phyloP scores from a whole-genome alignment of 2,329 filamentous ascomycete species.

The Penicillium glabrum region DNA sequence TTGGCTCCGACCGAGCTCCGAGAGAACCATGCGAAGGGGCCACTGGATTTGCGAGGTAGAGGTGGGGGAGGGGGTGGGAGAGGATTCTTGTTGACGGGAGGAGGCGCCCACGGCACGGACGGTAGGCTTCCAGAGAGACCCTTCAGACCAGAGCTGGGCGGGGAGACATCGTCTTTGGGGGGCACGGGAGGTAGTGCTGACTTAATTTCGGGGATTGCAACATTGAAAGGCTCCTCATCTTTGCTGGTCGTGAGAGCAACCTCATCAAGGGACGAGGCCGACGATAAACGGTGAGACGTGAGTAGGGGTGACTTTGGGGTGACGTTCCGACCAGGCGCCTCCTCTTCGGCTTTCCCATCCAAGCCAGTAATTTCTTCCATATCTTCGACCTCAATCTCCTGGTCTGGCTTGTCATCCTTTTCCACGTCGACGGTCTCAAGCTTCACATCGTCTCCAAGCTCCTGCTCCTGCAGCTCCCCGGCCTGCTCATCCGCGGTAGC shows the following conservation, averaged over 20 bases:
- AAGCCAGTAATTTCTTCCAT: slow-evolving; percentile 1
- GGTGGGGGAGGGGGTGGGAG: slow-evolving; percentile 41
- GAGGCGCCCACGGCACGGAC: slow-evolving; percentile 69
- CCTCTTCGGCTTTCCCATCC: slow-evolving; percentile 19
- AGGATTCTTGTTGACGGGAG: slow-evolving; percentile 44
- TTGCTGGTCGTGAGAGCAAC: slow-evolving; percentile 65
- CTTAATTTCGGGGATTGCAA: slow-evolving; percentile 25
- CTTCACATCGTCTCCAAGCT: slow-evolving; percentile 22
- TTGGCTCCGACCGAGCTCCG: slow-evolving; percentile 60
- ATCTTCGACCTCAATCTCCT: slow-evolving; percentile 5
- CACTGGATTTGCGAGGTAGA: slow-evolving; percentile 70
- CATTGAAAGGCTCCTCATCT: slow-evolving; percentile 43
- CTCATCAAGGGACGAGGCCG: slow-evolving; percentile 58
- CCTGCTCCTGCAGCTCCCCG: slow-evolving; percentile 23
- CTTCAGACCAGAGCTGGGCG: slow-evolving; percentile 36
- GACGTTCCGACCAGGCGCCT: slow-evolving; percentile 36
- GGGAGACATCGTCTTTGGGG: slow-evolving; percentile 32
- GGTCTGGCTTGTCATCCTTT: slow-evolving; percentile 7
- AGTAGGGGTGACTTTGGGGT: slow-evolving; percentile 53
- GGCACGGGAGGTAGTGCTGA: slow-evolving; percentile 32
- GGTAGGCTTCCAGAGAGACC: slow-evolving; percentile 73
- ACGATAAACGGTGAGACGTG: slow-evolving; percentile 56
- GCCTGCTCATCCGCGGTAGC: slow-evolving; percentile 17
- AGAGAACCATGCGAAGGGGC: slow-evolving; percentile 84
- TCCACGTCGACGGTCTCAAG: slow-evolving; percentile 2